Evolutionary conservation across 495 filamentous ascomycete genomes (phyloP).

Genomic region (Aspergillus steynii): DNA sequence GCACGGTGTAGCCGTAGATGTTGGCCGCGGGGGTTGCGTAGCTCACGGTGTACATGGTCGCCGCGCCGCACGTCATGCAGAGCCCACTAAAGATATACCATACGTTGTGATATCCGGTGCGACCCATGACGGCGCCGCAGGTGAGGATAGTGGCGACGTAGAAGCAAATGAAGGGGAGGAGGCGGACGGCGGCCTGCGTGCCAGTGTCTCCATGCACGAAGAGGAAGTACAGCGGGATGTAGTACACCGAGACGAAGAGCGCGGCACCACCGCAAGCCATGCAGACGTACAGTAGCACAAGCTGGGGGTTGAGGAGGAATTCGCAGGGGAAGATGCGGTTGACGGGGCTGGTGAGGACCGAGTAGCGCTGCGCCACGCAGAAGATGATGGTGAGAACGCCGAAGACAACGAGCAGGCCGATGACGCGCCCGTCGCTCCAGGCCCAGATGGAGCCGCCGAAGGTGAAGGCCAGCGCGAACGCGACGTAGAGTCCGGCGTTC

Average conservation of each 20-base stretch:
- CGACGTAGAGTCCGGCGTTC: neutral
- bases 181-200: slow-evolving; percentile 37
- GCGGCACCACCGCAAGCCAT: slow-evolving; percentile 2
- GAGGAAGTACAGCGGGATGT: slow-evolving; percentile 49
- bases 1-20: neutral
- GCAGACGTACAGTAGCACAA: neutral
- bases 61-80: neutral
- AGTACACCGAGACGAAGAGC: slow-evolving; percentile 14
- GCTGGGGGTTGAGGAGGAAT: neutral
- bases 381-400: neutral
- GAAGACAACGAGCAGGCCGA: neutral
- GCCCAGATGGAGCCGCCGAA: neutral
- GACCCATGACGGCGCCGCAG: slow-evolving; percentile 1
- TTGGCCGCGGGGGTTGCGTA: neutral
- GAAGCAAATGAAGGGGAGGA: slow-evolving; percentile 32
- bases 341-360: neutral
- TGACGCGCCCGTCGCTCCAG: neutral
- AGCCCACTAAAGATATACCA: neutral
- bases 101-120: neutral
- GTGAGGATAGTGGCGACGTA: slow-evolving; percentile 11
- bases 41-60: neutral
- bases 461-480: neutral
- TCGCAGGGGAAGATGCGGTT: neutral
- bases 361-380: neutral
- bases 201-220: slow-evolving; percentile 40